Base-by-base conservation (phyloP, 805 yeast species). In the Candida mattraensis region DNA sequence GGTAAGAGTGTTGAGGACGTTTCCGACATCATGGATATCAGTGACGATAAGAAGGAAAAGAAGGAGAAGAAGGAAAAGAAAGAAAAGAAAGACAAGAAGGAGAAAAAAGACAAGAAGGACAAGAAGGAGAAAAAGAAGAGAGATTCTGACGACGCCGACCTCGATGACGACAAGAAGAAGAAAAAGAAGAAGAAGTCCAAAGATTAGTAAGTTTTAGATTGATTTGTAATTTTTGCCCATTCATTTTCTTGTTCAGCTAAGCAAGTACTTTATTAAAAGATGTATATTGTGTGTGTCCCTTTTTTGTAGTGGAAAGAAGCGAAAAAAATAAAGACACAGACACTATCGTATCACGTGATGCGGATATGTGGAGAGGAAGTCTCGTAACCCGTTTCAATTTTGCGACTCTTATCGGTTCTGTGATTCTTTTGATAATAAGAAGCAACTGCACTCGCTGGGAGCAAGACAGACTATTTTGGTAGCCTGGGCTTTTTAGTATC, bases 21-120 rank as follows among this genome's bases (percentile, higher is more conserved):
- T 30, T 39, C 45, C 25, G 68, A 63, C 42, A 35, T 56, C 28
- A 37, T 54, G 28, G 61, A 51, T 37, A 54, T 52, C 28, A 58
- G 54, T 37, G 66, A 61, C 33, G 63, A 55, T 18, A 65, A 61
- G 35, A 63, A 59, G 35, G 64, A 59, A 32, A 60, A 63, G 56
- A 61, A 69, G 48, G 63, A 64, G 35, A 64, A 67, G 49, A 60
- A 71, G 54, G 59, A 64, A 37, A 67, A 72, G 58, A 65, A 70
- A 64, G 69, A 68, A 33, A 66, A 73, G 61, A 51, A 56, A 39
- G 54, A 61, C 38, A 57, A 58, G 25, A 55, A 55, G 43, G 57
- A 54, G 45, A 66, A 60, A 35, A 57, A 53, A 28, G 58, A 54
- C 21, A 54, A 61, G 39, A 56, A 60, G 50, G 61, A 66, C 53